Evolutionary conservation across 1,284 basidiomycete species (phyloP), one percentile per base, ranked within the genome.

Genomic region (Tremellales sp.): DNA sequence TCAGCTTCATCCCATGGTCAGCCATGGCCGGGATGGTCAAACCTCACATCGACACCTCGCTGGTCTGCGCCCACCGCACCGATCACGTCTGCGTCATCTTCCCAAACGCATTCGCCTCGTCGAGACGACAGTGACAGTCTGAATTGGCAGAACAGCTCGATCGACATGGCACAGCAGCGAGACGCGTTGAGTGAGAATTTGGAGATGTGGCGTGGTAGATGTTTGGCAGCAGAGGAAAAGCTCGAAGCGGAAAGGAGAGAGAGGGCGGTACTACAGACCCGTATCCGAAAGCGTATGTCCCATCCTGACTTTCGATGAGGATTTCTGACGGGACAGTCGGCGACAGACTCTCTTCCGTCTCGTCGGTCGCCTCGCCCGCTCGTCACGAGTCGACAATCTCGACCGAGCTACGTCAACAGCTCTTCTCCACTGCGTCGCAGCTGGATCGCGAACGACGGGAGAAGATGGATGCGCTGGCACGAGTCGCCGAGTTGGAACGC

Each of bases 101-200:
- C n/a, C n/a, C n/a, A n/a, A n/a, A n/a, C n/a, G n/a, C n/a, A n/a
- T n/a, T n/a, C n/a, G n/a, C n/a, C n/a, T n/a, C n/a, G n/a, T n/a
- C n/a, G n/a, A n/a, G n/a, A n/a, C n/a, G n/a, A n/a, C n/a, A n/a
- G n/a, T n/a, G n/a, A n/a, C n/a, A n/a, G n/a, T n/a, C n/a, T n/a
- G n/a, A n/a, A n/a, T n/a, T 57, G 57, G 52, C 33, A 51, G 33
- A 50, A 59, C 36, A 21, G 22, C 2, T 43, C 48, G 17, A 48
- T 70, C n/a, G 70, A 72, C 36, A 41, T 65, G 47, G 68, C 68
- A 52, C 53, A 70, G 58, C 68, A 73, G 56, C 48, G 66, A 17
- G 67, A 73, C 39, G 64, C 64, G 2, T 46, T 73, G 13, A 55
- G 61, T 22, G 70, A 71, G 33, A 68, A 71, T 42, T 63, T 70